phyloP scores from a whole-genome alignment of 1,284 basidiomycete genomes.

The Sphaerobolus stellatus region DNA sequence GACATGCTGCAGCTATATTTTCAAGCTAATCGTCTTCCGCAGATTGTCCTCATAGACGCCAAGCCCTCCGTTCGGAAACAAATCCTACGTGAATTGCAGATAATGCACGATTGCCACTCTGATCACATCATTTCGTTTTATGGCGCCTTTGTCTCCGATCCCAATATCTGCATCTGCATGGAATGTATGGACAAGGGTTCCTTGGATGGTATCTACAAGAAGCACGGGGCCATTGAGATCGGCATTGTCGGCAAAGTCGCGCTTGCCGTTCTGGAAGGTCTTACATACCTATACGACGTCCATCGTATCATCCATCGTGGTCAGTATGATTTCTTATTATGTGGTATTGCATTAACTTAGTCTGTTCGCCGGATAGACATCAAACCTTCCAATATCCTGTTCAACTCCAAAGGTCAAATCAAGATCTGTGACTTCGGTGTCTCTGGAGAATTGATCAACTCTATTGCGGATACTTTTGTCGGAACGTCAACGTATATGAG shows the following conservation, averaged over 20 bases:
- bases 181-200: conserved; percentile 95
- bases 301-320: conserved; percentile 99
- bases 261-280: conserved; percentile 86
- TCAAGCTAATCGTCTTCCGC: conserved; percentile 6
- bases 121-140: conserved; percentile 95
- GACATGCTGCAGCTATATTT: not conserved
- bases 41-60: conserved; percentile 98
- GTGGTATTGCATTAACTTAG: not conserved
- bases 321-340: no score
- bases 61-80: conserved; percentile 97
- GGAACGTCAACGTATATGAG: conserved; percentile 99
- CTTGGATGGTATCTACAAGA: conserved; percentile 91
- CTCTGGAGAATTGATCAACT: conserved; percentile 97
- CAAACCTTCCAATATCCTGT: conserved; percentile 97
- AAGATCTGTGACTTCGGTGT: conserved; percentile 99
- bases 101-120: conserved; percentile 96
- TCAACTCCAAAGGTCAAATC: conserved; percentile 91
- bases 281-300: conserved; percentile 98
- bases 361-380: conserved; percentile 65
- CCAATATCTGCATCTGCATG: conserved; percentile 99
- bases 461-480: conserved; percentile 98
- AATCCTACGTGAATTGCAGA: conserved; percentile 95
- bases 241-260: conserved; percentile 90
- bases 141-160: conserved; percentile 93
- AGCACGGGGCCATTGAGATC: conserved; percentile 86